phyloP scores from a whole-genome alignment of 108 stramenopile species.

The Mayamaea pseudoterrestris region DNA sequence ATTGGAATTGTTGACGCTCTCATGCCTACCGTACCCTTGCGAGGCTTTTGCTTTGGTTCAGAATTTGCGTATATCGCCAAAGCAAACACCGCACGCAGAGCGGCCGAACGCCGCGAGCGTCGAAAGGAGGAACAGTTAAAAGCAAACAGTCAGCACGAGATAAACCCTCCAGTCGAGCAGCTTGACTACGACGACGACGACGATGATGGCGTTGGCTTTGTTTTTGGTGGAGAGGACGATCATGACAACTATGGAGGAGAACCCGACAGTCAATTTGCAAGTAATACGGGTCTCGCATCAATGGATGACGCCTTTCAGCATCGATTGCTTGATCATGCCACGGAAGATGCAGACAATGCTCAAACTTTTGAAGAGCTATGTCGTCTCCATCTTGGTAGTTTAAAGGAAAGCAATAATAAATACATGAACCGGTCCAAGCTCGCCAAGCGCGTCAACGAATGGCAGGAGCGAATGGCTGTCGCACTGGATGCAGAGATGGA shows the following conservation, averaged over 20 bases:
- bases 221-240: slow-evolving; percentile 26
- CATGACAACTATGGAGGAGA: slow-evolving; percentile 35
- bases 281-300: slow-evolving; percentile 25
- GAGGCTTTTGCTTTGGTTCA: slow-evolving; percentile 50
- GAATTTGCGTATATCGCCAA: slow-evolving; percentile 81
- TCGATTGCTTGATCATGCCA: not conserved
- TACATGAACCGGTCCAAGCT: slow-evolving; percentile 86
- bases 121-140: slow-evolving; percentile 17
- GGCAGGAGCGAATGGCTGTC: slow-evolving; percentile 81
- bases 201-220: slow-evolving; percentile 16
- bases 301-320: slow-evolving; percentile 16
- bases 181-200: slow-evolving; percentile 16
- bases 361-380: slow-evolving; percentile 90
- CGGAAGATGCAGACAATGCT: slow-evolving; percentile 6
- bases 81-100: slow-evolving; percentile 38
- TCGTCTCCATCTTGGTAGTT: slow-evolving; percentile 75
- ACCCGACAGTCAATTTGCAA: slow-evolving; percentile 18
- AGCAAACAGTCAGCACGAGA: slow-evolving; percentile 7
- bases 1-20: slow-evolving; percentile 14
- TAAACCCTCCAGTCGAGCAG: not conserved
- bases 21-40: slow-evolving; percentile 20
- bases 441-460: slow-evolving; percentile 70
- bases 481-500: slow-evolving; percentile 80
- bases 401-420: slow-evolving; percentile 82
- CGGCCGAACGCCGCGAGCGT: slow-evolving; percentile 28